These are phyloP conservation scores for Ophiostoma australiae DNA, from an alignment of 2,329 filamentous ascomycete species.

Conservation along the genomic window DNA sequence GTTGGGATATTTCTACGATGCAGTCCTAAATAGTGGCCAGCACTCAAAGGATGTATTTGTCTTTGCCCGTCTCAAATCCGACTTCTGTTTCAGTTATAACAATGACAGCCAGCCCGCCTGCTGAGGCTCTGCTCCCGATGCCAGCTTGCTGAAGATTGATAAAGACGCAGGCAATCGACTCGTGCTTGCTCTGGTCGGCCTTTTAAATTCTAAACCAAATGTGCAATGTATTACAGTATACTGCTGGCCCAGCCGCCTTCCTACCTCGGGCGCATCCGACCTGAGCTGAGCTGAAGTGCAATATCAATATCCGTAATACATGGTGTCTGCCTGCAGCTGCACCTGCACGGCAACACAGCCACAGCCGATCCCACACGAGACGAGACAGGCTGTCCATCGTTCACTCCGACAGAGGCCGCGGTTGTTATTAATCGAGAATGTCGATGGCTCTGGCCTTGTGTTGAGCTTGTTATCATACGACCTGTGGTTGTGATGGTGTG, in stretches of 20 bases:
- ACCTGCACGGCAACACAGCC: conserved; percentile 1
- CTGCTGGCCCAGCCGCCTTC: neutral
- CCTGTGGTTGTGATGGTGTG: neutral
- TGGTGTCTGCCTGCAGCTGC: neutral
- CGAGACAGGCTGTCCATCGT: neutral
- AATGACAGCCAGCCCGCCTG: neutral
- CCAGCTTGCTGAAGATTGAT: neutral
- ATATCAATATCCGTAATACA: neutral
- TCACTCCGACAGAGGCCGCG: neutral
- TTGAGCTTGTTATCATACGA: neutral
- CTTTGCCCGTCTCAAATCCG: too few species aligned
- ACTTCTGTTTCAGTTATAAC: neutral
- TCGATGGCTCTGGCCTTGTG: too few species aligned
- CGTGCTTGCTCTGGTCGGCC: neutral
- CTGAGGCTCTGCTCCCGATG: neutral
- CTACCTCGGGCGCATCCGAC: neutral
- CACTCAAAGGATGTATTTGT: too few species aligned
- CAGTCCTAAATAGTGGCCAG: too few species aligned
- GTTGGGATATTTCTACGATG: too few species aligned
- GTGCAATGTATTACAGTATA: neutral
- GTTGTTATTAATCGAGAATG: neutral
- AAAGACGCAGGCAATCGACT: neutral
- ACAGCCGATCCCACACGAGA: neutral
- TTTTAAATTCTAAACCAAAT: too few species aligned
- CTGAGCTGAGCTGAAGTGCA: neutral